A percentile compares a stretch with the other conserved stretches of the same genome.
phyloP scores from a whole-genome alignment of 129 eudicot species.

The Cynara cardunculus region DNA sequence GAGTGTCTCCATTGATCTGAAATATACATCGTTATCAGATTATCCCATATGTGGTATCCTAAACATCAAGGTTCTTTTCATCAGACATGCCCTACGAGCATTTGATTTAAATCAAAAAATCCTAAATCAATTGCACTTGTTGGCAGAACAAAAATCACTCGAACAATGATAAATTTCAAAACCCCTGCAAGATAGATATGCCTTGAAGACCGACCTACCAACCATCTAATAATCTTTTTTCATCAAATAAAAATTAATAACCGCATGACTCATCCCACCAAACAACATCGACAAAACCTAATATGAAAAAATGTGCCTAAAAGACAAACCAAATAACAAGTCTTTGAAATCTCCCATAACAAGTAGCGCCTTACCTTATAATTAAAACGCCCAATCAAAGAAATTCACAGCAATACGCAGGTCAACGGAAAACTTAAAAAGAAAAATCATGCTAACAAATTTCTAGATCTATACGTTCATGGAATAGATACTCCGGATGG shows the following conservation, averaged over 20 bases:
- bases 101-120: background rate
- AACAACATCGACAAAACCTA: background rate
- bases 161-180: background rate
- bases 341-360: background rate
- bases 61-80: background rate
- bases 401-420: background rate
- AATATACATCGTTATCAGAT: background rate
- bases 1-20: background rate
- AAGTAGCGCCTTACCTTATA: background rate
- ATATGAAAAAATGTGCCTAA: background rate
- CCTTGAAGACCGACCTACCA: background rate
- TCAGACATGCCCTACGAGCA: background rate
- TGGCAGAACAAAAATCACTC: background rate
- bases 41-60: background rate
- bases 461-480: constrained; percentile 23
- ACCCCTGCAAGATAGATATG: background rate
- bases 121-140: background rate
- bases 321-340: background rate
- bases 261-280: background rate
- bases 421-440: constrained; percentile 14
- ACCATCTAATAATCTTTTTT: background rate
- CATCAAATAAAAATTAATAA: too few species aligned
- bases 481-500: background rate
- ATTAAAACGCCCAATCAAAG: background rate
- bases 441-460: background rate